Base-by-base conservation (phyloP, 345 rosid species). In the Physaria fendleri region DNA sequence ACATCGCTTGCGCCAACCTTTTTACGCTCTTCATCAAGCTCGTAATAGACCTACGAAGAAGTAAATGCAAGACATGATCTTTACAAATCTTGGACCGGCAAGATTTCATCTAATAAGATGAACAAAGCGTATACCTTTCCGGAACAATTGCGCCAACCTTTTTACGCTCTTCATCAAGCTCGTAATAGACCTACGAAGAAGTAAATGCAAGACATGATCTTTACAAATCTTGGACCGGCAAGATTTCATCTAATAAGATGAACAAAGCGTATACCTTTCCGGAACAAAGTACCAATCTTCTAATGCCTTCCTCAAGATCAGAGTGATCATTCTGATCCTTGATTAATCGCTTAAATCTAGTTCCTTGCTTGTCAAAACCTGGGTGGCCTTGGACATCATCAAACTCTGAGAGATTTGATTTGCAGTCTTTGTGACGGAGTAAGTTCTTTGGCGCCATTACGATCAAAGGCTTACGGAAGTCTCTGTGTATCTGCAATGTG, bases 321-420 rank as follows among this genome's bases (percentile, higher is more conserved):
- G 92, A 82, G 74, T 82, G 98, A 37, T 79, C 80, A 29, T 74
- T 88, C 71, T 85, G 87, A 70, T 91, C 98, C 78, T 88, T 88
- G 64, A 91, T 85, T 3, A 91, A 86, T 13, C 96, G 76, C 78
- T 91, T 91, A 62, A 91, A 91, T 66, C 98, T 76, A 32, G 98
- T 91, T 42, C 98, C 98, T 62, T 91, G 98, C 54, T 88, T 91
- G 78, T 91, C 98, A 56, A 88, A 91, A 40, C 98, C 96, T 13
- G 96, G 84, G 68, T 91, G 96, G 30, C 95, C 96, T 84, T 88
- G 81, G 13, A 84, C 96, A 73, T 91, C 96, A 69, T 88, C 98
- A 70, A 91, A 88, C 77, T 91, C 96, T 0, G 92, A 85, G 28
- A 91, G 82, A 71, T 91, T 91, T 56, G 98, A 91, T 81, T 78